Evolutionary conservation across 1,284 basidiomycete genomes (phyloP).

Genomic region (Chalciporus sp.): DNA sequence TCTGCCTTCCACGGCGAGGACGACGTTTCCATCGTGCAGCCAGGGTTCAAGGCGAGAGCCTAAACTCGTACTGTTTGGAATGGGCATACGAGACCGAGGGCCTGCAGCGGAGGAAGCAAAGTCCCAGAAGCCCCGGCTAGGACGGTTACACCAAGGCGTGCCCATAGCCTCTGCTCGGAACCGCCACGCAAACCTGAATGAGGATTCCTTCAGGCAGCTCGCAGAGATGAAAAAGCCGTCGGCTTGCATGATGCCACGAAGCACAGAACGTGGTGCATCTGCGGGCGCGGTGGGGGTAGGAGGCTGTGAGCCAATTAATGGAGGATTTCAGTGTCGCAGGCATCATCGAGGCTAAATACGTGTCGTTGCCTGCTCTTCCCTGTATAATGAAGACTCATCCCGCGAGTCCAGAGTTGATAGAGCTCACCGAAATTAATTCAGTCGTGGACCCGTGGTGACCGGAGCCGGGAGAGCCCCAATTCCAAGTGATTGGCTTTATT

Average conservation of each 20-base stretch:
- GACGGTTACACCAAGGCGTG: conserved; percentile 20
- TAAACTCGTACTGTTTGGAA: conserved; percentile 13
- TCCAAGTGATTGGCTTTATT: too few species aligned
- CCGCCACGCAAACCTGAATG: conserved; percentile 22
- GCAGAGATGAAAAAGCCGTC: conserved; percentile 12
- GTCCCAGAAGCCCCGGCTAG: conserved; percentile 13
- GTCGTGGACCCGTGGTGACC: too few species aligned
- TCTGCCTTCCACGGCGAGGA: conserved; percentile 23
- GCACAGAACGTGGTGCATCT: neutral
- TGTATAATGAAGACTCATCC: too few species aligned
- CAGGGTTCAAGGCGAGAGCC: conserved; percentile 27
- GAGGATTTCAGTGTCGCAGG: neutral
- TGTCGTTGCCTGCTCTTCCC: too few species aligned
- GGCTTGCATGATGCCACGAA: neutral
- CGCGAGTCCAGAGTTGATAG: too few species aligned
- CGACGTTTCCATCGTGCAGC: conserved; percentile 29
- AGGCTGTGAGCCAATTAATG: neutral
- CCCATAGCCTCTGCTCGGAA: conserved; percentile 26
- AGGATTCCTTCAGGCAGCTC: conserved; percentile 30
- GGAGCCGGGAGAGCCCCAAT: too few species aligned
- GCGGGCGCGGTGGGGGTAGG: neutral
- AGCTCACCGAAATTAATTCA: too few species aligned
- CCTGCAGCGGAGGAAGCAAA: conserved; percentile 12
- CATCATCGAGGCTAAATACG: too few species aligned
- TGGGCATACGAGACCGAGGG: conserved; percentile 24